Base-by-base conservation (phyloP, 2,329 filamentous ascomycete genomes). In the Parascedosporium putredinis region DNA sequence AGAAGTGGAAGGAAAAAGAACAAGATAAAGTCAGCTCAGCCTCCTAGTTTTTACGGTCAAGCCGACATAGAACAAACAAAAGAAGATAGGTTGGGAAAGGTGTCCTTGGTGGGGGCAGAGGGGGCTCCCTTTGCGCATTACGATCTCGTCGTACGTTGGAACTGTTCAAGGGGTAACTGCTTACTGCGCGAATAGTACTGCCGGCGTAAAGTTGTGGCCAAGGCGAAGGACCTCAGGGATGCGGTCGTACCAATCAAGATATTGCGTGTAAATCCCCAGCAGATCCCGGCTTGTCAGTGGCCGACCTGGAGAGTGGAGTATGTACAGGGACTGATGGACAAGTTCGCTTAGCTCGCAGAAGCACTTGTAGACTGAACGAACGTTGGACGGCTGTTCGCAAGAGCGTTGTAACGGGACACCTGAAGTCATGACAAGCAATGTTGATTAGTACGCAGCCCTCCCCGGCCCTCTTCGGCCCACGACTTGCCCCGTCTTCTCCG, bases 331-430 rank as follows among this genome's bases (percentile, higher is more conserved):
- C 56, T 84, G 76, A 60, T 86, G 85, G 1, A 87, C 79, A 1
- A 88, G 75, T 63, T 88, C 83, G 54, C 82, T 86, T 47, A 89
- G 72, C 58, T 83, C 79, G 58, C 81, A 84, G 56, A 87, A 83
- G 55, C 82, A 78, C 62, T 78, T 81, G 60, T 79, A 83, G 5
- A 84, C 77, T 1, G 80, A 82, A 22, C 83, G 72, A 27, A 87
- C 81, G 52, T 86, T 84, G 3, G 78, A 84, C 0, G 79, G 78
- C 55, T 83, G 81, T 53, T 79, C 70, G 56, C 70, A 78, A 2
- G 75, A 76, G 47, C 70, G 69, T 52, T 78, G 73, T 16, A 79
- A 57, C 7, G 75, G 74, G 1, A 72, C 69, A 25, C 75, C 75
- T 78, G 23, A 34, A 44, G 27, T 14, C 47, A 50, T 43, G 47